Evolutionary conservation across 192 early-diverging fungal genomes (phyloP).

Genomic region (Backusella tarrabulga): DNA sequence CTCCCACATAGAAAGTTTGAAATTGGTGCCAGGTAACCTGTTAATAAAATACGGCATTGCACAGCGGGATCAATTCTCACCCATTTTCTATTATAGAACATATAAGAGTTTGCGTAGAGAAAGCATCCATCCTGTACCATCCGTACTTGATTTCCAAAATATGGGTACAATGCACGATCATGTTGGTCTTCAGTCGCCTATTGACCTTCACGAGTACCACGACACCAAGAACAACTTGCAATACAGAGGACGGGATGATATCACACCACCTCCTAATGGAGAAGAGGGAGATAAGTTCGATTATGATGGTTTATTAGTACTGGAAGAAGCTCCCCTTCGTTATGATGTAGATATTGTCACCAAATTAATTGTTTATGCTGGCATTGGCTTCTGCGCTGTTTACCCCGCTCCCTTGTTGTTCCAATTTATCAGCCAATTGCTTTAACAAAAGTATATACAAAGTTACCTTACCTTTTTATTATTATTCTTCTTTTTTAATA

Average conservation of each 20-base stretch:
- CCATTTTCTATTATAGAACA: conserved; percentile 11
- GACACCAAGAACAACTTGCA: conserved; percentile 23
- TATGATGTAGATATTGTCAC: conserved; percentile 61
- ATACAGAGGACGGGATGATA: neutral
- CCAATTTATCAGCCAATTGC: conserved; percentile 19
- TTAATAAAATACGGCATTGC: no score
- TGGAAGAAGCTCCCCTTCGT: conserved; percentile 43
- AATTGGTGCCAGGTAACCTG: conserved; percentile 36
- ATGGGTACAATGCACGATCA: conserved; percentile 44
- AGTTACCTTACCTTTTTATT: neutral
- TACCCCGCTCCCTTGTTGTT: conserved; percentile 51
- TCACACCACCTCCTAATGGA: neutral
- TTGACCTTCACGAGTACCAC: conserved; percentile 46
- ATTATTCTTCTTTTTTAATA: neutral
- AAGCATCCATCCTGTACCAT: conserved; percentile 42
- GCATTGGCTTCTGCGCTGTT: conserved; percentile 51
- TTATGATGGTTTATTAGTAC: conserved; percentile 14
- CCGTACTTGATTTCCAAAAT: conserved; percentile 37
- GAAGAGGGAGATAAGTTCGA: conserved; percentile 16
- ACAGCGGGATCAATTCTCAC: neutral
- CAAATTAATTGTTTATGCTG: conserved; percentile 60
- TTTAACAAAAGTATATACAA: conserved; percentile 6
- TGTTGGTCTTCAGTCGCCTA: conserved; percentile 46
- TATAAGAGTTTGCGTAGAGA: conserved; percentile 35
- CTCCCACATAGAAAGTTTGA: conserved; percentile 50